Evolutionary conservation across 768 basidiomycete genomes (phyloP).

Genomic region (Lentinula lateritia): DNA sequence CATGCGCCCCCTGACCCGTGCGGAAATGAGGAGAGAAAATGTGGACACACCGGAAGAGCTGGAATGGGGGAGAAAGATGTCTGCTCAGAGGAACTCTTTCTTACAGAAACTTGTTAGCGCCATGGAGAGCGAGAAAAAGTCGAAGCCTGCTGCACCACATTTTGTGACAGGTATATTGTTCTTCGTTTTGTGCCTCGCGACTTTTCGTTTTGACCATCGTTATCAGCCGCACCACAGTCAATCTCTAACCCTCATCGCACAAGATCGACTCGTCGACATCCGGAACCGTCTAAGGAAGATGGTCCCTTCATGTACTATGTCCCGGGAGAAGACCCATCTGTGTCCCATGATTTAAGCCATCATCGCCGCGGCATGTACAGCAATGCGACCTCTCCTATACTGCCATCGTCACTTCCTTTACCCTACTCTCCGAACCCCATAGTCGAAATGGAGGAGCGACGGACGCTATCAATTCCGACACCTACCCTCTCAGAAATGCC

Average conservation of each 20-base stretch:
- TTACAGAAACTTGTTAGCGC: constrained; percentile 62
- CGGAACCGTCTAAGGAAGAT: constrained; percentile 33
- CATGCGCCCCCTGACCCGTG: constrained; percentile 47
- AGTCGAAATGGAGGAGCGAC: background rate
- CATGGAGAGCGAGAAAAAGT: constrained; percentile 45
- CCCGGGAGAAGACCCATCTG: constrained; percentile 29
- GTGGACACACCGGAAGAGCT: constrained; percentile 74
- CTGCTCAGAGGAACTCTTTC: constrained; percentile 63
- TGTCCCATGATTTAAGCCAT: constrained; percentile 11
- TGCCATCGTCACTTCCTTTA: background rate
- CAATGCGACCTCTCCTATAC: background rate
- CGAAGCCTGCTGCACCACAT: constrained; percentile 33
- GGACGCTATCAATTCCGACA: background rate
- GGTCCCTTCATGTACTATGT: constrained; percentile 46
- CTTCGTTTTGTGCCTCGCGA: background rate
- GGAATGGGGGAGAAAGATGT: constrained; percentile 75
- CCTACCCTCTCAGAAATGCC: background rate
- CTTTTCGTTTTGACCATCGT: background rate
- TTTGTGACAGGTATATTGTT: constrained; percentile 38
- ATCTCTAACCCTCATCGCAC: constrained; percentile 13
- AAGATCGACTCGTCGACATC: constrained; percentile 8
- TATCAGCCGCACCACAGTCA: constrained; percentile 16
- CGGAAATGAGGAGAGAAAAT: constrained; percentile 62
- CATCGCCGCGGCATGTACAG: background rate
- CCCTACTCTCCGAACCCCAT: background rate